Evolutionary conservation across 768 basidiomycete species (phyloP), one percentile per base, ranked within the genome.

Genomic region (Phallus indusiatus): DNA sequence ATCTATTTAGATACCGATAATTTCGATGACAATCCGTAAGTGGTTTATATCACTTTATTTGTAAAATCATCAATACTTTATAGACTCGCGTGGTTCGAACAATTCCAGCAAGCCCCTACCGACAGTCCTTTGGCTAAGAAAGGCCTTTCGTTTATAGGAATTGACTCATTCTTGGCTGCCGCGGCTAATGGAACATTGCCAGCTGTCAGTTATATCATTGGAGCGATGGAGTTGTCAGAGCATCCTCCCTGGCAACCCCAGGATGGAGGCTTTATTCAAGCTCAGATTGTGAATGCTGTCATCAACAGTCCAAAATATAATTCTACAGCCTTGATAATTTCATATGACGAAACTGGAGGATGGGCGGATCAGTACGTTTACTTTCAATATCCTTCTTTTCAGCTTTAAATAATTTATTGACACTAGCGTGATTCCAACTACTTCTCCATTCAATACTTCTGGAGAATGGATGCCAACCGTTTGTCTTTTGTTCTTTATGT

Each of bases 281-380:
- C 50, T 18, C 48, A 52, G 12, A 48, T 63, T 52, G 54, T 58
- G 20, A 58, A 63, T 34, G 60, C 62, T 24, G 33, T 63, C 9
- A 42, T 52, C 5, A 57, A 63, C 20, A 60, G 60, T 35, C 62
- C 62, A 5, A 57, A 46, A 20, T 63, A 63, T 34, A 58, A 47
- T 33, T 56, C 22, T 1, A 63, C 62, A 12, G 48, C 58, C 11
- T 37, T 63, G 3, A 28, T 63, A 22, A 57, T 63, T 22, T 57
- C 55, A 1, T 63, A 63, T 47, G 62, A 63, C 47, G 62, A 63
- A 51, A 61, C 54, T 33, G 62, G 62, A 11, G 62, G 62, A n/a
- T 63, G 61, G 61, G 48, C 5, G 3, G 60, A 61, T 49, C 60
- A 61, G 52, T 54, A 37, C 16, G 49, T 53, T 17, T 7, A 16